Evolutionary conservation across 805 yeast species (phyloP).

Genomic region (Cyberlindnera petersonii): DNA sequence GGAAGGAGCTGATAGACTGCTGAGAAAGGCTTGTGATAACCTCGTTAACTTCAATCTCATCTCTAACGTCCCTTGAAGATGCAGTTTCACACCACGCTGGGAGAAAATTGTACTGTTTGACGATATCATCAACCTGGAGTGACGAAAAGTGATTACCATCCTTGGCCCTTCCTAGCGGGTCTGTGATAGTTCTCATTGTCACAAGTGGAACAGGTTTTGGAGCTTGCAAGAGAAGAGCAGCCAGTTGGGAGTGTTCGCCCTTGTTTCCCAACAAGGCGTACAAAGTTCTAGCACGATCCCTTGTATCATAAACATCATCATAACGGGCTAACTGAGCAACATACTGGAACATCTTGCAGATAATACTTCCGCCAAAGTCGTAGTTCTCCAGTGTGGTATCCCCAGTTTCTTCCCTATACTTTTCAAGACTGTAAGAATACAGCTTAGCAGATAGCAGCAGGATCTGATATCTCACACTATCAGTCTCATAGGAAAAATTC

Average conservation of each 20-base stretch:
- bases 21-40: conserved; percentile 29
- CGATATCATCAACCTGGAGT: conserved; percentile 24
- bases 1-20: conserved; percentile 3
- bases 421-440: conserved; percentile 50
- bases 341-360: conserved; percentile 54
- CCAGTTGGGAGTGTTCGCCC: conserved; percentile 48
- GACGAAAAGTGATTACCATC: conserved; percentile 16
- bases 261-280: conserved; percentile 52
- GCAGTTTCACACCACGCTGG: conserved; percentile 45
- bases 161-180: conserved; percentile 17
- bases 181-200: conserved; percentile 19
- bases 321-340: conserved; percentile 62
- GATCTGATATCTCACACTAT: conserved; percentile 63
- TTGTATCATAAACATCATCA: conserved; percentile 69
- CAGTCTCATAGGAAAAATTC: conserved; percentile 50
- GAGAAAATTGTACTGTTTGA: conserved; percentile 27
- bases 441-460: conserved; percentile 73
- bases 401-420: conserved; percentile 28
- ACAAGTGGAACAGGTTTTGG: conserved; percentile 63
- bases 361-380: conserved; percentile 34
- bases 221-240: conserved; percentile 67
- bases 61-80: conserved; percentile 35
- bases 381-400: conserved; percentile 27
- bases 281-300: conserved; percentile 81
- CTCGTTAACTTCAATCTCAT: conserved; percentile 37